Base-by-base conservation (phyloP, 2,329 filamentous ascomycete genomes). In the Oidium heveae region DNA sequence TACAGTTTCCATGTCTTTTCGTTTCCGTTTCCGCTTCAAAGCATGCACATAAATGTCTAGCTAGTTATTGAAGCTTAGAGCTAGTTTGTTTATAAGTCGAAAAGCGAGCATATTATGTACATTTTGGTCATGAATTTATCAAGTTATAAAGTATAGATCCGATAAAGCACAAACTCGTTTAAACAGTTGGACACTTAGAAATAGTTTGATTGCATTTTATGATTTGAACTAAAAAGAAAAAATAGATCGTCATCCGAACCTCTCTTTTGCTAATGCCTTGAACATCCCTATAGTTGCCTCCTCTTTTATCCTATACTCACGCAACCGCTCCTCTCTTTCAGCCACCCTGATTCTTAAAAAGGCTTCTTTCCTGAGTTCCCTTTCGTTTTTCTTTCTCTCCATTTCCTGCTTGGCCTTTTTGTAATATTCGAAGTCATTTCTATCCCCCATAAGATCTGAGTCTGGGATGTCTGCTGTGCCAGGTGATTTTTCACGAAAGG, bases 271-370 rank as follows among this genome's bases (percentile, higher is more conserved):
- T 68, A 96, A 68, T 61, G 80, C 77, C 68, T 74, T 82, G 63
- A 96, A 63, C 74, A 86, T 87, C 52, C 77, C 77, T 72, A 95
- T 86, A 1, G 86, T 94, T 63, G 78, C 79, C 58, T 87, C 81
- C 68, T 96, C 89, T 66, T 86, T 84, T 62, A 77, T 76, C 62
- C 76, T 74, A 66, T 85, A 81, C 59, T 75, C 78, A 61, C 74
- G 71, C 53, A 88, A 64, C 61, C 79, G 75, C 69, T 87, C 84
- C 64, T 94, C 86, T 60, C 87, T 73, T 72, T 95, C 88, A 50
- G 79, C 86, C 57, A 74, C 73, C 63, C 78, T 77, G 12, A 86
- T 86, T 63, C 86, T 70, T 57, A 83, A 69, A 56, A 86, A 74
- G 68, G 94, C 88, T 67, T 95, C 88, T 62, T 84, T 75, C 56